Percentiles rank a stretch among this genome's conserved stretches.
phyloP scores from a whole-genome alignment of 352 stramenopile species.

The Pythium utonaiense region DNA sequence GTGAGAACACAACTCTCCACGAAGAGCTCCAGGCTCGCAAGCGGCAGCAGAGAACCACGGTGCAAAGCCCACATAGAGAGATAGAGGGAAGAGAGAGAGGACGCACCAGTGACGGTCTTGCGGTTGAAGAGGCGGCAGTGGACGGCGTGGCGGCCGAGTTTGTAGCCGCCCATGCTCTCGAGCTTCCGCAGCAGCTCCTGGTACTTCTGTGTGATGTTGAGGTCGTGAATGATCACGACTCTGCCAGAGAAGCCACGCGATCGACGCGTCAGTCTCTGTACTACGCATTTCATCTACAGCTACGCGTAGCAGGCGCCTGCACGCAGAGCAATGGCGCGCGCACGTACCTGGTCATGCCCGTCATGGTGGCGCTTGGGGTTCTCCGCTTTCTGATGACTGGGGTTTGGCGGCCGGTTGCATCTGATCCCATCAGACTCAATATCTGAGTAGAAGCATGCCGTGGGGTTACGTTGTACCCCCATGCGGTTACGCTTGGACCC shows the following conservation, averaged over 20 bases:
- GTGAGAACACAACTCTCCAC: too few species aligned
- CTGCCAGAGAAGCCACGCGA: slow-evolving; percentile 20
- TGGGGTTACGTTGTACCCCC: neutral
- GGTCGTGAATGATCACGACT: slow-evolving; percentile 78
- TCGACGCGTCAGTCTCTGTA: neutral
- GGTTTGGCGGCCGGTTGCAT: neutral
- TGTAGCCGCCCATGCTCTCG: slow-evolving; percentile 74
- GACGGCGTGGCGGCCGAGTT: slow-evolving; percentile 75
- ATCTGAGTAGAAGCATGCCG: neutral
- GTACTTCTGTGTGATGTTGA: slow-evolving; percentile 83
- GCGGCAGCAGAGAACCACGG: too few species aligned
- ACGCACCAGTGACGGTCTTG: slow-evolving; percentile 63
- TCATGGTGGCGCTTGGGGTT: slow-evolving; percentile 34
- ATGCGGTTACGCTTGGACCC: neutral
- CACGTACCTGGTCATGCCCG: slow-evolving; percentile 68
- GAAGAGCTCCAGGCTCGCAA: too few species aligned
- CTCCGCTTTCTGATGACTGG: neutral
- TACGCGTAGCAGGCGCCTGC: neutral
- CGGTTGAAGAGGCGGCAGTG: slow-evolving; percentile 87
- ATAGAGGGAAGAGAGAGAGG: too few species aligned
- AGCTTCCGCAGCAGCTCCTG: slow-evolving; percentile 85
- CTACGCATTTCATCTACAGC: neutral
- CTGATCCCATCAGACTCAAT: neutral
- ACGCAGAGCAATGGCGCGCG: neutral
- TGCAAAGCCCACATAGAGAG: too few species aligned